Percentiles rank a stretch among this genome's conserved stretches.
phyloP scores from a whole-genome alignment of 2,329 filamentous ascomycete genomes.

The Alternaria atra region DNA sequence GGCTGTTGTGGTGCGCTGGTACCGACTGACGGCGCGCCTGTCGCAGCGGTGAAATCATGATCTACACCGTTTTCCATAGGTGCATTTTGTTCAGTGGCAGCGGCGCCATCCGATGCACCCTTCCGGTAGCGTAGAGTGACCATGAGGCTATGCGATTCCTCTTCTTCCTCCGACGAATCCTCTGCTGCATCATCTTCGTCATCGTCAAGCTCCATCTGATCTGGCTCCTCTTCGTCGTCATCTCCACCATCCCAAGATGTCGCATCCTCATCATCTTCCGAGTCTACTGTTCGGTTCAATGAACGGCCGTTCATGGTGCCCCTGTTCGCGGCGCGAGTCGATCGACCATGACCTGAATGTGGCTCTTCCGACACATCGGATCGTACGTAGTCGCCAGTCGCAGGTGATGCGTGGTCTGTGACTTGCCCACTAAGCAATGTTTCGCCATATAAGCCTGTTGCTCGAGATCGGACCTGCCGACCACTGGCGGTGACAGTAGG shows the following conservation, averaged over 20 bases:
- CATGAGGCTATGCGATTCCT: constrained; percentile 67
- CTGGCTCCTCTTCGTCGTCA: constrained; percentile 76
- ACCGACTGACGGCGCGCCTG: background rate
- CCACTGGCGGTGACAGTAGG: constrained; percentile 83
- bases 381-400: constrained; percentile 55
- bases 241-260: constrained; percentile 75
- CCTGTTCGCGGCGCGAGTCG: constrained; percentile 48
- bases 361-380: constrained; percentile 59
- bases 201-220: constrained; percentile 68
- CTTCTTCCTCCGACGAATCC: constrained; percentile 45
- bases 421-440: constrained; percentile 64
- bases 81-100: background rate
- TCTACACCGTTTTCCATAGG: constrained; percentile 5
- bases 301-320: constrained; percentile 30
- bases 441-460: constrained; percentile 69
- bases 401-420: constrained; percentile 52
- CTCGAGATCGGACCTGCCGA: constrained; percentile 77
- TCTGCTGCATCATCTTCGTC: constrained; percentile 61
- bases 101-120: constrained; percentile 16
- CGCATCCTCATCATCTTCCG: constrained; percentile 72
- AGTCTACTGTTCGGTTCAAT: constrained; percentile 57
- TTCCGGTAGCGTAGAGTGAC: constrained; percentile 69
- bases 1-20: constrained; percentile 11
- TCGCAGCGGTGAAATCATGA: background rate
- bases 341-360: constrained; percentile 53